These are phyloP conservation scores for Lantana camara DNA, from an alignment of 257 asterid species.

Conservation along the genomic window DNA sequence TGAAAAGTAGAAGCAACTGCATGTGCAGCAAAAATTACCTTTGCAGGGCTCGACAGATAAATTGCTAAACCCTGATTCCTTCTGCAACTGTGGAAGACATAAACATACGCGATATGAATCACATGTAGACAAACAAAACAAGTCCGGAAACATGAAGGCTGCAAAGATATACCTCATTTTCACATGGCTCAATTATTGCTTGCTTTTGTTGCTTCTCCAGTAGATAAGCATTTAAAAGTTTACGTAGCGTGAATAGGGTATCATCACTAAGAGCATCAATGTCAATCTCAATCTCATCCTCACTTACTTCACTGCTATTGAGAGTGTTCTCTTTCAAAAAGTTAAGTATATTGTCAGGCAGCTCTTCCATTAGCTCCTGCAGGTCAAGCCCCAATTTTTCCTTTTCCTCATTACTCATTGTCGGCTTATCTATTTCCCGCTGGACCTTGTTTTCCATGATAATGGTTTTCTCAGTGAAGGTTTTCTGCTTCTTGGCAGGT, in stretches of 20 bases:
- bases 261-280: constrained; percentile 70
- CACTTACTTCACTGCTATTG: constrained; percentile 52
- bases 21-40: constrained; percentile 44
- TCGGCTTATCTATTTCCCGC: constrained; percentile 48
- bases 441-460: constrained; percentile 49
- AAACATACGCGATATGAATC: constrained; percentile 6
- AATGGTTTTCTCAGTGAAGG: constrained; percentile 31
- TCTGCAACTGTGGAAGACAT: constrained; percentile 49
- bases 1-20: constrained; percentile 10
- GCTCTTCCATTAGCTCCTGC: constrained; percentile 59
- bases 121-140: background rate
- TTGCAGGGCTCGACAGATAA: constrained; percentile 49
- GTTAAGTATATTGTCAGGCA: constrained; percentile 73
- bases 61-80: constrained; percentile 58
- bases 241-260: constrained; percentile 61
- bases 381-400: constrained; percentile 62
- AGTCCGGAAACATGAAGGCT: constrained; percentile 8
- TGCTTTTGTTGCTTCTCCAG: constrained; percentile 53
- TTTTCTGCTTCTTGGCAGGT: constrained; percentile 62
- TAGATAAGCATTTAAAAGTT: constrained; percentile 65
- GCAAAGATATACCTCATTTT: constrained; percentile 54
- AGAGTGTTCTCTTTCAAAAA: constrained; percentile 62
- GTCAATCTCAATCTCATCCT: constrained; percentile 92
- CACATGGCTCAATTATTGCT: constrained; percentile 41
- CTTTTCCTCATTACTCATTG: constrained; percentile 65